A percentile compares a stretch with the other conserved stretches of the same genome.
phyloP scores from a whole-genome alignment of 176 grass and related monocot genomes.

The Secale cereale region DNA sequence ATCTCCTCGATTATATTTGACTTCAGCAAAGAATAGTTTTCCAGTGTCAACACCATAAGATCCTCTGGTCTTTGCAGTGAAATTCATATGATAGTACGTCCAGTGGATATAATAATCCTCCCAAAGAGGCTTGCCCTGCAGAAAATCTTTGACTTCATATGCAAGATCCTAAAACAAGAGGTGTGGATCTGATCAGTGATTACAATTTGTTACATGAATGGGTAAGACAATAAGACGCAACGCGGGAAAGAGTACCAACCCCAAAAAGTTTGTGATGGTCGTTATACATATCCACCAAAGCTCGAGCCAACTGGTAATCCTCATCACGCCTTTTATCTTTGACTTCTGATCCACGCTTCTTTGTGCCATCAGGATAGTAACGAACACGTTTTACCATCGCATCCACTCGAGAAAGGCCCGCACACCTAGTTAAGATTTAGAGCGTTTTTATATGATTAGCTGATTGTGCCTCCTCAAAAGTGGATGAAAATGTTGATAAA shows the following conservation, averaged over 20 bases:
- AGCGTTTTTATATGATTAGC: background rate
- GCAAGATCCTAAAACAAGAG: background rate
- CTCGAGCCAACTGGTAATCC: background rate
- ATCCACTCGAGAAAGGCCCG: background rate
- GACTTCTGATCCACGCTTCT: background rate
- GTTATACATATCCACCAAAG: background rate
- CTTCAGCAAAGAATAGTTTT: background rate
- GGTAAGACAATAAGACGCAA: background rate
- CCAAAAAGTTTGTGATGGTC: background rate
- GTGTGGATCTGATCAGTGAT: background rate
- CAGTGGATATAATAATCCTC: background rate
- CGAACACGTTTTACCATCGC: background rate
- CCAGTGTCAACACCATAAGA: background rate
- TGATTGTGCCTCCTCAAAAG: background rate
- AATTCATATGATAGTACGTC: background rate
- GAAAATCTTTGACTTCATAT: background rate
- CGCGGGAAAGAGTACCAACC: background rate
- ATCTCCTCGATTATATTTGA: background rate
- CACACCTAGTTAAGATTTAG: background rate
- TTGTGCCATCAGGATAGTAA: background rate
- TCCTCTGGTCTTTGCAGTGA: constrained; percentile 10
- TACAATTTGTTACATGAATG: background rate
- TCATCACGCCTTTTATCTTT: background rate
- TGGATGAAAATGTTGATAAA: background rate
- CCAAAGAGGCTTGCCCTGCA: background rate